Conservation (phyloP, 345 rosid species). For the Populus alba region DNA sequence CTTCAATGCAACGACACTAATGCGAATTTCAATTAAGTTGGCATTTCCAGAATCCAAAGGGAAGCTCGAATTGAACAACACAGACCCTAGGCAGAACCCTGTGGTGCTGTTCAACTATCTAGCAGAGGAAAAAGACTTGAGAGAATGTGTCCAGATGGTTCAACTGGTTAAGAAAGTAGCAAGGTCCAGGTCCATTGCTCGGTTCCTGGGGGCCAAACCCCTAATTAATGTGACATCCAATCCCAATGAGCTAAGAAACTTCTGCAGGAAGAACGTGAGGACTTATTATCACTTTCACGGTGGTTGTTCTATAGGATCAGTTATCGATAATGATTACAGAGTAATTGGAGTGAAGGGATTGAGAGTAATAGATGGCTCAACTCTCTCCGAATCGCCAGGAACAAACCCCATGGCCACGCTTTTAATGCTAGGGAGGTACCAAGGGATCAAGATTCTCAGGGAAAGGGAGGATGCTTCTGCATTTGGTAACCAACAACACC, state of each 20-base stretch:
- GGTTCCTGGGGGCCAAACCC: conserved; percentile 37
- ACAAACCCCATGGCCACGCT: conserved; percentile 83
- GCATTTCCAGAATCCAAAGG: conserved; percentile 72
- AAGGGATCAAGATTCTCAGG: conserved; percentile 51
- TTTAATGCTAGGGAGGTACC: conserved; percentile 72
- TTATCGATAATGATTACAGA: conserved; percentile 48
- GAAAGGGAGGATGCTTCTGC: conserved; percentile 22
- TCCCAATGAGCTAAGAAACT: conserved; percentile 43
- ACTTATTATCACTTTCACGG: conserved; percentile 70
- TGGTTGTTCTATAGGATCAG: conserved; percentile 56
- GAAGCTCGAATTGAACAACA: conserved; percentile 48
- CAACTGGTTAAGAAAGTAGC: conserved; percentile 50
- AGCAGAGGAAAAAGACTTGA: conserved; percentile 44
- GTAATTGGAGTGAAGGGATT: conserved; percentile 46
- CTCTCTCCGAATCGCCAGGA: conserved; percentile 71
- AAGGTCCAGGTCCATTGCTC: conserved; percentile 46
- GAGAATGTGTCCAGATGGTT: conserved; percentile 55
- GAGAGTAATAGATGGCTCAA: conserved; percentile 71
- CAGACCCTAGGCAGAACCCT: conserved; percentile 64
- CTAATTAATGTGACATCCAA: conserved; percentile 26
- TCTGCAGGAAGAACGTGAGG: conserved; percentile 59
- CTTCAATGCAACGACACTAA: conserved; percentile 41
- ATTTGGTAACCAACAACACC: not conserved
- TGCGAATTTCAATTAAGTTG: conserved; percentile 51
- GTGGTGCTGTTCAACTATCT: conserved; percentile 65